These are phyloP conservation scores for Pseudogymnoascus sp. DNA, from an alignment of 2,329 filamentous ascomycete species.

Conservation along the genomic window DNA sequence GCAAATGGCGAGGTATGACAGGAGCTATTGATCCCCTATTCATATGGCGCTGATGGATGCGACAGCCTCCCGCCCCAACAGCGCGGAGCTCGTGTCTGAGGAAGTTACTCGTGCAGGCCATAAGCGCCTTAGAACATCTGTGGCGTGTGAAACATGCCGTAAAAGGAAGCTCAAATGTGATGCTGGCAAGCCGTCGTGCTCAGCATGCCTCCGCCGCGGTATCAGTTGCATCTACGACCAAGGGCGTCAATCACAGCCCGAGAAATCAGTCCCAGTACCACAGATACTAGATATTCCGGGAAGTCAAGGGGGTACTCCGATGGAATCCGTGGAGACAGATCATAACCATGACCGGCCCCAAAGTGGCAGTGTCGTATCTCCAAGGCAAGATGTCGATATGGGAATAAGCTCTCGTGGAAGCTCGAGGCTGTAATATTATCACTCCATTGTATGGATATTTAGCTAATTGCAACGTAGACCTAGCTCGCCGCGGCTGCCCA, in stretches of 20 bases:
- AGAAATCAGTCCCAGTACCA: background rate
- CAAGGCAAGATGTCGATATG: background rate
- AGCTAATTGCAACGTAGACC: background rate
- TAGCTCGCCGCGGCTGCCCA: background rate
- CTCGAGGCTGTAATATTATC: background rate
- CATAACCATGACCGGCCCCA: background rate
- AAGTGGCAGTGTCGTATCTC: background rate
- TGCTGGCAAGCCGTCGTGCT: slow-evolving; percentile 2
- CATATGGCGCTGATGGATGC: background rate
- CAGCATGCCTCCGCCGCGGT: background rate
- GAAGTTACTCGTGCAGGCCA: slow-evolving; percentile 3
- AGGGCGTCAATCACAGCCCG: slow-evolving; percentile 5
- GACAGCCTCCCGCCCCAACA: slow-evolving; percentile 1
- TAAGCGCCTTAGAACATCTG: slow-evolving; percentile 3
- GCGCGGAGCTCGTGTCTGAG: background rate
- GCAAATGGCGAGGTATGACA: slow-evolving; percentile 9
- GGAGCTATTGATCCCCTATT: background rate
- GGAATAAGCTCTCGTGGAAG: background rate
- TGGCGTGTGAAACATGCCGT: slow-evolving; percentile 10
- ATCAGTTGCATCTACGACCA: slow-evolving; percentile 3
- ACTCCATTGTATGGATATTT: background rate
- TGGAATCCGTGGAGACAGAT: background rate
- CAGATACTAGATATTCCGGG: background rate
- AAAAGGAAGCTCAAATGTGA: slow-evolving; percentile 9
- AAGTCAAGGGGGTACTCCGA: background rate